Conservation (phyloP, 1,284 basidiomycete genomes). For the Apiotrichum veenhuisii region DNA sequence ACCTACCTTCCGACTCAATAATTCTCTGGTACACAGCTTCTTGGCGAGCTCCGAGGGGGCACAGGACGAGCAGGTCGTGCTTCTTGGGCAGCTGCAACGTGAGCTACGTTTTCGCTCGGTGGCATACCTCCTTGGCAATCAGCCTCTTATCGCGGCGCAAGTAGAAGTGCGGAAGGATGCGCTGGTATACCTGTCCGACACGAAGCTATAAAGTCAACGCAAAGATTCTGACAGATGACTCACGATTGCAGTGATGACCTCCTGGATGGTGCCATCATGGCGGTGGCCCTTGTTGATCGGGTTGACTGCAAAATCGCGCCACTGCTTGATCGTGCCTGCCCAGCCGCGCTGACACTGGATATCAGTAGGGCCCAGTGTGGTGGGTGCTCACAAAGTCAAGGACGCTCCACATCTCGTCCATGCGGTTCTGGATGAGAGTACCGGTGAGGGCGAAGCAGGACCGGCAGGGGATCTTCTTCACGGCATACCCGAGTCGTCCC, state of each 20-base stretch:
- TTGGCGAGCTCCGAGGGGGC: conserved; percentile 51
- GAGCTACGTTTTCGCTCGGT: background rate
- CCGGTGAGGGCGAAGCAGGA: conserved; percentile 41
- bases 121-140: conserved; percentile 46
- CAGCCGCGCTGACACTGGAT: conserved; percentile 38
- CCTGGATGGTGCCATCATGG: conserved; percentile 43
- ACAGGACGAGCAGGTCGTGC: conserved; percentile 53
- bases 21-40: conserved; percentile 48
- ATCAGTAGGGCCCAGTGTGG: background rate
- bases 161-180: conserved; percentile 52
- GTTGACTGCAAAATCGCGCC: conserved; percentile 42
- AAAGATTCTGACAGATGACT: background rate
- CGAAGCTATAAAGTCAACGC: conserved; percentile 6
- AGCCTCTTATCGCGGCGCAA: conserved; percentile 52
- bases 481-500: conserved; percentile 41
- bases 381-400: conserved; percentile 46
- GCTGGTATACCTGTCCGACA: conserved; percentile 30
- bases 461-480: conserved; percentile 44
- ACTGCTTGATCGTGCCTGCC: conserved; percentile 46
- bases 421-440: conserved; percentile 51
- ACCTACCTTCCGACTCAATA: conserved; percentile 40
- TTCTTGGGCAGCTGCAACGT: conserved; percentile 51
- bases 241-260: conserved; percentile 44
- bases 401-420: conserved; percentile 53
- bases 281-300: conserved; percentile 49